A percentile compares a stretch with the other conserved stretches of the same genome.
These are phyloP conservation scores for Penicillium herquei DNA, from an alignment of 495 filamentous ascomycete genomes.

Conservation along the genomic window DNA sequence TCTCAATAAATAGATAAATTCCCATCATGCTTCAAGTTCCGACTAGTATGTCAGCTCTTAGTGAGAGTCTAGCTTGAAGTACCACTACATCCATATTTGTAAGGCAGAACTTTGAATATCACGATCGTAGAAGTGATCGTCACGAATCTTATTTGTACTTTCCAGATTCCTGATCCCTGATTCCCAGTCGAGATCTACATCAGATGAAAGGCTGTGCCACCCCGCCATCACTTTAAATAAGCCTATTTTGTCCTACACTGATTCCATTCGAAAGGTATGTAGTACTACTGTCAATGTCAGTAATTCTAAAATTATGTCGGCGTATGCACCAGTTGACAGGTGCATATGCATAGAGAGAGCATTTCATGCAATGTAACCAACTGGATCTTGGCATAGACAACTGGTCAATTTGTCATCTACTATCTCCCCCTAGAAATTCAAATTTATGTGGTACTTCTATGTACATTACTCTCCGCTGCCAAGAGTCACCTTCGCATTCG, in stretches of 20 bases:
- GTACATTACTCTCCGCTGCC: no score
- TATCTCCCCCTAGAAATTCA: no score
- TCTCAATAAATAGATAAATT: conserved; percentile 32
- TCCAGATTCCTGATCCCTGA: neutral
- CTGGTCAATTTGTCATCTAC: no score
- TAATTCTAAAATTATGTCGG: no score
- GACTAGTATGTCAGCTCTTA: neutral
- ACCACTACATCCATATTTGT: neutral
- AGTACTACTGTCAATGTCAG: no score
- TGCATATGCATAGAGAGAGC: no score
- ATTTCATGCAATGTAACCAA: no score
- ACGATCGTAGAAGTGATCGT: neutral
- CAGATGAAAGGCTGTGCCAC: neutral
- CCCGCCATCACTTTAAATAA: conserved; percentile 3
- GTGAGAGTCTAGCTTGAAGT: neutral
- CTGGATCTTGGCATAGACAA: no score
- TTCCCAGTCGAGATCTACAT: neutral
- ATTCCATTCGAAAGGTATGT: no score
- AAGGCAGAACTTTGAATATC: neutral
- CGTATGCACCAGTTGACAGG: no score
- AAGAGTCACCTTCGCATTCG: no score
- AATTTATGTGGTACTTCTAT: no score
- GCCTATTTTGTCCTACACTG: neutral
- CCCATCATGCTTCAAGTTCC: conserved; percentile 5
- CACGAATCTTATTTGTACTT: neutral